Percentiles rank a stretch among this genome's conserved stretches.
Evolutionary conservation across 495 filamentous ascomycete genomes (phyloP).

Genomic region (Venustampulla echinocandica): DNA sequence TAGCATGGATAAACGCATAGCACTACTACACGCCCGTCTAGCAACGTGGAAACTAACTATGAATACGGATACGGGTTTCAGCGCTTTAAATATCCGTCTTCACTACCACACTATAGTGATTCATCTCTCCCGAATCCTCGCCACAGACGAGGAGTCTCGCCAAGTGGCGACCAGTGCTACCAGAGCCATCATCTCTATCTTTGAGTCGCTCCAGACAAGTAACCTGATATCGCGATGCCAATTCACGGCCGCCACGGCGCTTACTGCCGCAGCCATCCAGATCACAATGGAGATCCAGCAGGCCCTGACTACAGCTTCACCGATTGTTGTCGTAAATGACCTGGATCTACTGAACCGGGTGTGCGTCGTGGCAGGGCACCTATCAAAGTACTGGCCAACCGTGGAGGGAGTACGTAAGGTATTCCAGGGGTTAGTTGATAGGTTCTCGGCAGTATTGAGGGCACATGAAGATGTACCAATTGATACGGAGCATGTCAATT

Average conservation of each 20-base stretch:
- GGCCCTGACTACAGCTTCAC: background rate
- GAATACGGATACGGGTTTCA: no score
- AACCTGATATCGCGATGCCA: background rate
- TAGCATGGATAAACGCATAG: conserved; percentile 34
- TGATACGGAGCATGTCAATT: no score
- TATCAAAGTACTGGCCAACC: conserved; percentile 15
- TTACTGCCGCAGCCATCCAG: background rate
- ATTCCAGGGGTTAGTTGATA: background rate
- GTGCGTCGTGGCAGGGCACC: background rate
- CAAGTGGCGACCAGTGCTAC: no score
- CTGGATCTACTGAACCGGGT: conserved; percentile 1
- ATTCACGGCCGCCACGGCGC: background rate
- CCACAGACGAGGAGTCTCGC: no score
- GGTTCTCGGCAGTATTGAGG: background rate
- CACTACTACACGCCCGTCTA: conserved; percentile 33
- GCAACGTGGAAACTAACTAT: no score
- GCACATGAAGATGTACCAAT: no score
- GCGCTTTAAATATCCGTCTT: no score
- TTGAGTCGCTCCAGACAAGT: background rate
- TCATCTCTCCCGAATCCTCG: no score
- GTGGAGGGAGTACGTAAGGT: conserved; percentile 17
- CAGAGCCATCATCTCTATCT: conserved; percentile 33
- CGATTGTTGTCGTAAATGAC: background rate
- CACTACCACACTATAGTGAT: no score
- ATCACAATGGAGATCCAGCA: background rate